These are phyloP conservation scores for Chimonanthus praecox DNA, from an alignment of 164 flowering plant species.

Conservation along the genomic window DNA sequence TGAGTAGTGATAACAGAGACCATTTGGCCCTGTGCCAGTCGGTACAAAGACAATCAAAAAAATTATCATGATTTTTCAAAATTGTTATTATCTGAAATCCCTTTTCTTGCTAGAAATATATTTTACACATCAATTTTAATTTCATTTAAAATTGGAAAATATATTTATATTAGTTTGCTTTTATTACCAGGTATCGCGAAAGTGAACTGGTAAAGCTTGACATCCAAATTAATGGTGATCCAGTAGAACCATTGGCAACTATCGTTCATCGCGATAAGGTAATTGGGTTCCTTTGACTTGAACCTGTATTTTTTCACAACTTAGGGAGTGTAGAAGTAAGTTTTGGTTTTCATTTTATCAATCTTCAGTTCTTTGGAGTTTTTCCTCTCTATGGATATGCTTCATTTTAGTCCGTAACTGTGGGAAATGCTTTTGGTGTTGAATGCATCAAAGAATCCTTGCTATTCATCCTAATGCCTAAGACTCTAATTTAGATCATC, in stretches of 20 bases:
- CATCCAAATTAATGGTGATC: constrained; percentile 80
- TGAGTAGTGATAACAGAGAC: neutral
- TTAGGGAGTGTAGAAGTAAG: too few species aligned
- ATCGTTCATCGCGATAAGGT: constrained; percentile 98
- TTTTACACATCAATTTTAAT: neutral
- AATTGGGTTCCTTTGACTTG: neutral
- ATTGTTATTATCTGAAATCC: neutral
- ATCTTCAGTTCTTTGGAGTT: neutral
- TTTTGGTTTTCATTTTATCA: neutral
- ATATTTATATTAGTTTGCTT: neutral
- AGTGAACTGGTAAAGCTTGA: constrained; percentile 90
- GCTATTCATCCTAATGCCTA: too few species aligned
- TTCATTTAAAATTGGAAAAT: neutral
- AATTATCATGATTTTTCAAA: neutral
- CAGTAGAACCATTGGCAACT: constrained; percentile 86
- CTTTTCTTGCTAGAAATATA: neutral
- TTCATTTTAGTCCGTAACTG: too few species aligned
- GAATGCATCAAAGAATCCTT: too few species aligned
- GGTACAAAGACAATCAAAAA: neutral
- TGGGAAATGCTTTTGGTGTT: too few species aligned
- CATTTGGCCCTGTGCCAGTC: neutral
- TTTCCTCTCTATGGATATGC: neutral
- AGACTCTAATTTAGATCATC: too few species aligned
- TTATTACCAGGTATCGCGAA: constrained; percentile 62
- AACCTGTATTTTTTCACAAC: too few species aligned